A percentile compares a stretch with the other conserved stretches of the same genome.
These are phyloP conservation scores for Symbiodinium pilosum DNA, from an alignment of 73 alveolate genomes.

Conservation along the genomic window DNA sequence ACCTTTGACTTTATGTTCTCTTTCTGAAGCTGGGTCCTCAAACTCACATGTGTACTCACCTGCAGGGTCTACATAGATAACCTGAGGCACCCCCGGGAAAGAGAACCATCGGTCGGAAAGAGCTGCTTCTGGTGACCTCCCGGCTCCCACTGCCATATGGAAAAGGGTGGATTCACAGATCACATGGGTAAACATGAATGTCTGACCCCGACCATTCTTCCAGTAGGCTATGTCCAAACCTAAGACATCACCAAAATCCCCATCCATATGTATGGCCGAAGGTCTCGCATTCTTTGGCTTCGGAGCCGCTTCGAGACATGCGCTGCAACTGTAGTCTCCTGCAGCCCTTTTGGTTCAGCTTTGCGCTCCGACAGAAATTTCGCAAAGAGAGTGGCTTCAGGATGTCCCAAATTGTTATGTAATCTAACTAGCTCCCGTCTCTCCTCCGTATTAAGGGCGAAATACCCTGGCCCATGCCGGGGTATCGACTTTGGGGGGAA, in stretches of 20 bases:
- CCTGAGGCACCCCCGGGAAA: background rate
- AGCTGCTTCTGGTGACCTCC: background rate
- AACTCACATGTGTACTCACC: background rate
- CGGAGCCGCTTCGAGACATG: background rate
- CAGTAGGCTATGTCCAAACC: background rate
- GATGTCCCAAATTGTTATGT: constrained; percentile 9
- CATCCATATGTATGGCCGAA: background rate
- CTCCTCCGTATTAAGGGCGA: background rate
- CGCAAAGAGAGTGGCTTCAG: background rate
- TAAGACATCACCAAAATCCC: background rate
- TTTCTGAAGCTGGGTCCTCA: background rate
- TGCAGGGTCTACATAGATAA: too few relatives aligned
- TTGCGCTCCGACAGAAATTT: background rate
- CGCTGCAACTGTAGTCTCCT: background rate
- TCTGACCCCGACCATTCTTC: background rate
- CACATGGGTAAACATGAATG: background rate
- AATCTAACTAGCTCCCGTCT: background rate
- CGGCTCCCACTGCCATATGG: background rate
- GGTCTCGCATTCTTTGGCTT: background rate
- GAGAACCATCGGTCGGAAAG: background rate
- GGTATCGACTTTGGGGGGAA: background rate
- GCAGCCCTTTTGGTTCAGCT: background rate
- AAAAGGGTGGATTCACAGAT: background rate
- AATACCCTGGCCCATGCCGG: background rate
- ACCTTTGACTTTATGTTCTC: background rate